phyloP scores from a whole-genome alignment of 2,329 filamentous ascomycete genomes.

The Rhynchosporium agropyri region DNA sequence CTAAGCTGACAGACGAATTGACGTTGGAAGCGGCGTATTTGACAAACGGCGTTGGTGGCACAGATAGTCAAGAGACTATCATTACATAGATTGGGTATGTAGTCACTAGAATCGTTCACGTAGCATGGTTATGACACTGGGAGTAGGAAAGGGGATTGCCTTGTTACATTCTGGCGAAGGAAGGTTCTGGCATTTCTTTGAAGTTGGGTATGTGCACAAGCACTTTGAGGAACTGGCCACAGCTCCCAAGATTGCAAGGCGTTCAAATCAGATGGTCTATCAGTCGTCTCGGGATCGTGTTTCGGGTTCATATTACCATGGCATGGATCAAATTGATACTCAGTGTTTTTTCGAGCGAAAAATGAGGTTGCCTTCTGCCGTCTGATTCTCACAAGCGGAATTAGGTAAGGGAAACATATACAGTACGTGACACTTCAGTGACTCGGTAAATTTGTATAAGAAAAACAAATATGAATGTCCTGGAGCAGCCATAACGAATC shows the following conservation, averaged over 20 bases:
- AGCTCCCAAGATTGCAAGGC: not conserved
- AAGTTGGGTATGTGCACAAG: slow-evolving; percentile 8
- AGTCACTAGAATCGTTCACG: not conserved
- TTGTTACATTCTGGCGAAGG: not conserved
- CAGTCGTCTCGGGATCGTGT: not conserved
- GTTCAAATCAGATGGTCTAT: slow-evolving; percentile 4
- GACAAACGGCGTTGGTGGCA: slow-evolving; percentile 11
- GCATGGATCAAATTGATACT: no score
- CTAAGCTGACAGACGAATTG: slow-evolving; percentile 19
- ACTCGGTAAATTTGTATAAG: no score
- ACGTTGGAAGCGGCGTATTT: slow-evolving; percentile 14
- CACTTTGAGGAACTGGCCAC: not conserved
- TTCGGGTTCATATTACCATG: no score
- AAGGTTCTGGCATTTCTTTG: slow-evolving; percentile 9
- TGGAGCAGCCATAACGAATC: no score
- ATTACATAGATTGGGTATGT: not conserved
- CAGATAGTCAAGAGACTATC: not conserved
- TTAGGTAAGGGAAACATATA: no score
- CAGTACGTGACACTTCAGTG: no score
- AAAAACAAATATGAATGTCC: no score
- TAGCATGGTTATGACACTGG: slow-evolving; percentile 2
- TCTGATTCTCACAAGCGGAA: no score
- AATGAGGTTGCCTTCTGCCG: no score
- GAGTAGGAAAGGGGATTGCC: not conserved
- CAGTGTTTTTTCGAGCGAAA: no score